phyloP scores from a whole-genome alignment of 2,329 filamentous ascomycete species.

The Aaosphaeria pasadenensis region DNA sequence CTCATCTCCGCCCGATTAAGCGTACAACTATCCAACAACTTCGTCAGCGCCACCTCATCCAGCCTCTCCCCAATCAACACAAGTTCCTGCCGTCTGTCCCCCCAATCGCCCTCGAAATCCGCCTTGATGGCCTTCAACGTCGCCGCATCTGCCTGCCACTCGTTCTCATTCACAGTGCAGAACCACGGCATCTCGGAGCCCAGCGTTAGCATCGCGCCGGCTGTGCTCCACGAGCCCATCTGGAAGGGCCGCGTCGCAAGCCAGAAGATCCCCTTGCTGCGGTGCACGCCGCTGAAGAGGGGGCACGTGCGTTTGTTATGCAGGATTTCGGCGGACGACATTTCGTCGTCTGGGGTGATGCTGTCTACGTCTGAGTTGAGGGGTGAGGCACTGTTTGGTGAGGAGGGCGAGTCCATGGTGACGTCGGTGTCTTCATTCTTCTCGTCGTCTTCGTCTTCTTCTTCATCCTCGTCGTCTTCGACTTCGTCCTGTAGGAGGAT shows the following conservation, averaged over 20 bases:
- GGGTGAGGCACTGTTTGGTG: background rate
- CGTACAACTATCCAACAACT: constrained; percentile 58
- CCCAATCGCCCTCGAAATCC: constrained; percentile 57
- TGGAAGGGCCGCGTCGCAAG: constrained; percentile 57
- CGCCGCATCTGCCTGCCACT: constrained; percentile 49
- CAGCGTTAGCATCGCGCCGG: constrained; percentile 62
- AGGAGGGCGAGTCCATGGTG: constrained; percentile 4
- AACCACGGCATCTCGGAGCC: constrained; percentile 58
- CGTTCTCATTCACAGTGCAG: constrained; percentile 55
- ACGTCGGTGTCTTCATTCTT: background rate
- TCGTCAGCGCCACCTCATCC: constrained; percentile 50
- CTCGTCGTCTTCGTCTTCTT: constrained; percentile 16
- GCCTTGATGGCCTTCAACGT: constrained; percentile 48
- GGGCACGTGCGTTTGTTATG: constrained; percentile 55
- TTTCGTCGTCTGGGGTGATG: constrained; percentile 22
- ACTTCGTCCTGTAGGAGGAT: constrained; percentile 40
- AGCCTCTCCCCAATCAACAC: constrained; percentile 71
- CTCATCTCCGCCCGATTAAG: constrained; percentile 57
- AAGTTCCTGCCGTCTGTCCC: constrained; percentile 67
- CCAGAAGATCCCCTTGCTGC: constrained; percentile 62
- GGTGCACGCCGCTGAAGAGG: constrained; percentile 55
- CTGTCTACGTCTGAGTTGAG: background rate
- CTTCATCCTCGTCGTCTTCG: constrained; percentile 30
- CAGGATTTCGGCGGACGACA: constrained; percentile 43
- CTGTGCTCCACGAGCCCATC: constrained; percentile 62